Base-by-base conservation (phyloP, 768 basidiomycete species). In the Xerocomellus amylosporus region DNA sequence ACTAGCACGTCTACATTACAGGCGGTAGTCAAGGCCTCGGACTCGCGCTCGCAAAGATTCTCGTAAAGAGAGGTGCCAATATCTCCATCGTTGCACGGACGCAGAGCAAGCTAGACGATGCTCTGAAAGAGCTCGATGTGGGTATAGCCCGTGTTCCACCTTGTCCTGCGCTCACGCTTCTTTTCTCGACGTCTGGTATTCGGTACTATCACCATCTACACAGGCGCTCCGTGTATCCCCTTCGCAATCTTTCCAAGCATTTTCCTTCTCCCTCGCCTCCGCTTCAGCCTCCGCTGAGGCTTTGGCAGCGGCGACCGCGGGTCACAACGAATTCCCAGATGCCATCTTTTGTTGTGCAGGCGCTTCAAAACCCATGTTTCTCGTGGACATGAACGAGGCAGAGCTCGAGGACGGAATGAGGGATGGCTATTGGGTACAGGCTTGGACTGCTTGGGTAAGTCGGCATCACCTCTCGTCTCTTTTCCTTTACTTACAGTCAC, bases 61-160 rank as follows among this genome's bases (percentile, higher is more conserved):
- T 96, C 2, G 80, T 81, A 14, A 72, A 75, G 55, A 76, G 75
- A 54, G 93, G 94, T 0, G 91, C 93, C 0, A 79, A 91, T 58
- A 86, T 95, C 4, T 90, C 89, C 8, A 91, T 95, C 55, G 87
- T 95, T 10, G 93, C 92, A 8, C 78, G 92, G 13, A 84, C 87
- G 48, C 77, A 87, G 62, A 75, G 74, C 42, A 84, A 80, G 54
- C 72, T 94, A 12, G 77, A 83, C 49, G 73, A 71, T 15, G 88
- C 91, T 0, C 63, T 89, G 22, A 72, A 69, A 31, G 72, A 79
- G 41, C 68, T 95, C 26, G 85, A 93, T 78, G 92, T 88, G 50
- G 33, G 80, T 57, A 19, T 31, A 24, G 15, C 20, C 1, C n/a
- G 0, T 7, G 5, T 28, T 36, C 13, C 28, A 9, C 15, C 4